These are phyloP conservation scores for Tremella yokohamensis DNA, from an alignment of 768 basidiomycete species.

Conservation along the genomic window DNA sequence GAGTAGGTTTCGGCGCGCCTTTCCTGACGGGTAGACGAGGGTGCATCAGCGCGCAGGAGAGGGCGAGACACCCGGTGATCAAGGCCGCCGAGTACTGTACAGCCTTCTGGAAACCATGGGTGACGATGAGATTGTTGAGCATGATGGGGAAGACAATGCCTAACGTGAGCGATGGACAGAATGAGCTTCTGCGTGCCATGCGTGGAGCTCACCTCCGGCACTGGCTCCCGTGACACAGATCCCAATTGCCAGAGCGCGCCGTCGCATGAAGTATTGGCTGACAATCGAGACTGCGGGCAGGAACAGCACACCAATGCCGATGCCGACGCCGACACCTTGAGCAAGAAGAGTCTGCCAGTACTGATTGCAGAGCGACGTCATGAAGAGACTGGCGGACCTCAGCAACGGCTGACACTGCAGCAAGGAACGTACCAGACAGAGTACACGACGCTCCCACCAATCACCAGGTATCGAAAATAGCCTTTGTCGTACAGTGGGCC, in stretches of 20 bases:
- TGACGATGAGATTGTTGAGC: constrained; percentile 44
- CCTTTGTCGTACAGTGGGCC: constrained; percentile 51
- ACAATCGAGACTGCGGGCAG: constrained; percentile 57
- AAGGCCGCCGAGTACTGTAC: constrained; percentile 28
- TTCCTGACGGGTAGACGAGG: constrained; percentile 10
- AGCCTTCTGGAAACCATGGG: constrained; percentile 24
- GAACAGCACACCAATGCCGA: constrained; percentile 58
- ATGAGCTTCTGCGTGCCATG: too few species aligned
- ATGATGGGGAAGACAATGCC: constrained; percentile 49
- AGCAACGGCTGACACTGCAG: constrained; percentile 1
- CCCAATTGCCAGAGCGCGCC: constrained; percentile 55
- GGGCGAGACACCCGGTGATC: constrained; percentile 17
- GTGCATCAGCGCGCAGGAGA: constrained; percentile 17
- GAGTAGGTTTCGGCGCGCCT: constrained; percentile 12
- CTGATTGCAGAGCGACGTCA: constrained; percentile 33
- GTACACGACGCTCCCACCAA: constrained; percentile 29
- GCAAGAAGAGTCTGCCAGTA: constrained; percentile 38
- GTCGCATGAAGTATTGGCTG: constrained; percentile 55
- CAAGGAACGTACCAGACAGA: constrained; percentile 22
- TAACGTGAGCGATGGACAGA: constrained; percentile 3
- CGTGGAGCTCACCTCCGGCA: constrained; percentile 25
- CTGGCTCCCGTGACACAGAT: constrained; percentile 53
- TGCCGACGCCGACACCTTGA: constrained; percentile 48
- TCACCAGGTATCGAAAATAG: constrained; percentile 35
- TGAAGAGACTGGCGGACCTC: constrained; percentile 18